phyloP scores from a whole-genome alignment of 768 basidiomycete species.

The Boletus coccyginus region DNA sequence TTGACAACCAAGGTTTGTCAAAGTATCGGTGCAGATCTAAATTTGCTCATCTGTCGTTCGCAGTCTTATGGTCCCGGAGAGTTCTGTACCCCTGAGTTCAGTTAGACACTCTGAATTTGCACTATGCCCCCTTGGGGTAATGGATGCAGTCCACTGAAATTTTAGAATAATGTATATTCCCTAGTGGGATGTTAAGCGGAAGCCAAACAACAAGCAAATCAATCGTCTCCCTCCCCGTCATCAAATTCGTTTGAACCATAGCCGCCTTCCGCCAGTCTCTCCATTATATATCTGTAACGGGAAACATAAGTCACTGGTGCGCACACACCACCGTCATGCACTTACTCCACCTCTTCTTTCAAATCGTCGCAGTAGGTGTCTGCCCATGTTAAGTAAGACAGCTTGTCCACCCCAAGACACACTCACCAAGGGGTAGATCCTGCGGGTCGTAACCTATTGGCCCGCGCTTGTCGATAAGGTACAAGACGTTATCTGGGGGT shows the following conservation, averaged over 20 bases:
- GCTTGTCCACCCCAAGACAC: neutral
- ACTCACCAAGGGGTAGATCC: slow-evolving; percentile 73
- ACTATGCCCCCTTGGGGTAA: neutral
- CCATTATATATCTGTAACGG: slow-evolving; percentile 58
- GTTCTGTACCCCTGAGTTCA: slow-evolving; percentile 82
- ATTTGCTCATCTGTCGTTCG: slow-evolving; percentile 12
- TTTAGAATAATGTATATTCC: neutral
- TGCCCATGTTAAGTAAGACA: slow-evolving; percentile 21
- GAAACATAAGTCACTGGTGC: slow-evolving; percentile 4
- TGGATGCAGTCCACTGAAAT: neutral
- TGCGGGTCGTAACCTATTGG: slow-evolving; percentile 53
- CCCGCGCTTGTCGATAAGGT: neutral
- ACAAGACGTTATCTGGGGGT: neutral
- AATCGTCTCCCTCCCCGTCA: slow-evolving; percentile 82
- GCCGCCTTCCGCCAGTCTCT: slow-evolving; percentile 70
- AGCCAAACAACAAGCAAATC: slow-evolving; percentile 16
- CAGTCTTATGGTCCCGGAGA: slow-evolving; percentile 95
- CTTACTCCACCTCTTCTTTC: slow-evolving; percentile 80
- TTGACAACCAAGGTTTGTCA: slow-evolving; percentile 65
- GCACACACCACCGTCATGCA: slow-evolving; percentile 13
- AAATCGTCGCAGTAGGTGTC: slow-evolving; percentile 86
- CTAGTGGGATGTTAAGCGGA: neutral
- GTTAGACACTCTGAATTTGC: slow-evolving; percentile 39
- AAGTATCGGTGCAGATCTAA: neutral
- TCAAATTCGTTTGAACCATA: slow-evolving; percentile 71